Base-by-base conservation (phyloP, 1,284 basidiomycete species). In the Amylostereum chailletii region DNA sequence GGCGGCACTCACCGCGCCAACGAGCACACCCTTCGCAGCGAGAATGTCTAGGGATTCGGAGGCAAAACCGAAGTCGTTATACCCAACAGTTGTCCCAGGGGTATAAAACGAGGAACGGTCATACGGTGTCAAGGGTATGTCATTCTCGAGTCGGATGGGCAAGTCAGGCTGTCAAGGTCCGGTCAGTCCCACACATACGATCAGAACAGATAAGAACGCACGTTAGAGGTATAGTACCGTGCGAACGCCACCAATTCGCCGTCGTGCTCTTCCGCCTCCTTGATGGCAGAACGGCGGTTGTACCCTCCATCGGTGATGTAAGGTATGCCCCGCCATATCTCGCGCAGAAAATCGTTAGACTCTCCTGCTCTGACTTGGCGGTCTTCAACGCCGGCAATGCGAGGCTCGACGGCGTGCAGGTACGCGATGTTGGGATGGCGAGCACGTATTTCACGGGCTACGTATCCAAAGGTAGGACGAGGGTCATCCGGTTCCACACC, bases 141-240 rank as follows among this genome's bases (percentile, higher is more conserved):
- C 11, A 27, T 40, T 19, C 39, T 40, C n/a, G 5, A 40, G 39
- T 5, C 39, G 39, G 11, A 40, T 40, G 2, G 39, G 39, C 5
- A 40, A n/a, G 39, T 40, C 39, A n/a, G 39, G 39, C 39, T 40
- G 8, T n/a, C 36, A 37, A 8, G n/a, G 39, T 19, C 19, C 19
- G 19, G 19, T 19, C 19, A 19, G 19, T 19, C 19, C 19, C 19
- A 19, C 19, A 19, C 19, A 19, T 19, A 19, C 19, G 19, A 19
- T 19, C 19, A 19, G 19, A 19, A 19, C 19, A 19, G 19, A 19
- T 19, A 19, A 19, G 19, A 19, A 53, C 67, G 55, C 50, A 71
- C 66, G 51, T 71, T 71, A 3, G 67, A 62, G 50, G 75, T 75
- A 56, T 70, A 79, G 54, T 60, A 60, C 32, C 76, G 59, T 3